Conservation (phyloP, 2,329 filamentous ascomycete genomes). For the Dothideomycetidae sp. region DNA sequence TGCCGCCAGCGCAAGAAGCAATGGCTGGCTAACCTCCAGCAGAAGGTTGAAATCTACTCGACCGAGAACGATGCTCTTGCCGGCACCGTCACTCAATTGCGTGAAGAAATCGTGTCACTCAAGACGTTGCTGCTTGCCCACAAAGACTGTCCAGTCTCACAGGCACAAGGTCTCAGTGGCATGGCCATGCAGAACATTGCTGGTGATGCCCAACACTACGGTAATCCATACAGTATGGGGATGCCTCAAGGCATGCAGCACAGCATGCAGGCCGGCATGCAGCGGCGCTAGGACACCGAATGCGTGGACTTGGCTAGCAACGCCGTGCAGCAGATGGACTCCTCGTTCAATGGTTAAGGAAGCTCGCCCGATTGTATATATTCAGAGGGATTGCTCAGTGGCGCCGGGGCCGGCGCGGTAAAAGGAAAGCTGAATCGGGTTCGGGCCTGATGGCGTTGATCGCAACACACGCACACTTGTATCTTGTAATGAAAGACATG, state of each 20-base stretch:
- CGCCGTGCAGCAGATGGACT: neutral
- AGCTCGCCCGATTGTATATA: too few relatives aligned
- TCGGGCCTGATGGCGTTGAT: too few relatives aligned
- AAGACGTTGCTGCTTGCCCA: conserved; percentile 87
- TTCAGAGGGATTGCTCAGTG: too few relatives aligned
- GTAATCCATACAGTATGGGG: conserved; percentile 36
- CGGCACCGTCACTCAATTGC: conserved; percentile 65
- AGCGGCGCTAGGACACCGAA: conserved; percentile 19
- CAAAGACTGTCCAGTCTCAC: conserved; percentile 88
- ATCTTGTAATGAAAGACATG: too few relatives aligned
- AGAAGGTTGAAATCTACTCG: conserved; percentile 85
- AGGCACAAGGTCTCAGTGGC: conserved; percentile 58
- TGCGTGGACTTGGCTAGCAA: neutral
- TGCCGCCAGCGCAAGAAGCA: conserved; percentile 98
- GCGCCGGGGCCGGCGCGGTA: too few relatives aligned
- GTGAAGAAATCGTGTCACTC: conserved; percentile 87
- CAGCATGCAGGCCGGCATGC: conserved; percentile 23
- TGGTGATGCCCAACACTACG: conserved; percentile 28
- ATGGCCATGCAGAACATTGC: conserved; percentile 37
- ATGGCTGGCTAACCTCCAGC: conserved; percentile 88
- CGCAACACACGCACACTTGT: too few relatives aligned
- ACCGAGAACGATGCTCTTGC: conserved; percentile 81
- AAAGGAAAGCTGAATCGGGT: too few relatives aligned
- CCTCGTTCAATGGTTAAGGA: too few relatives aligned
- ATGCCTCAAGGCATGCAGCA: conserved; percentile 22